Conservation (phyloP, 495 filamentous ascomycete genomes). For the Cairneyella variabilis region DNA sequence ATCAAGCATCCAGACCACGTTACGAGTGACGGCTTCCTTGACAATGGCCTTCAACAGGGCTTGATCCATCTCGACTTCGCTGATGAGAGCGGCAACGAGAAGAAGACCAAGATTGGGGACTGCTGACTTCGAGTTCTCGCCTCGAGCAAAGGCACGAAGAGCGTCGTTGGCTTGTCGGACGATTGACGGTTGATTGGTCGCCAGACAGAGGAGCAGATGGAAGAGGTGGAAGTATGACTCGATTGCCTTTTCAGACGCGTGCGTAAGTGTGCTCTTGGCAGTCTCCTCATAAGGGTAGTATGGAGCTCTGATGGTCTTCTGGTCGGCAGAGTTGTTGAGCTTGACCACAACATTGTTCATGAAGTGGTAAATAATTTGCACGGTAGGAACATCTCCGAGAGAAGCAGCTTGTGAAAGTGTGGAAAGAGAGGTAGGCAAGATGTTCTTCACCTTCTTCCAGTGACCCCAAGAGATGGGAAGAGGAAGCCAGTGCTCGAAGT, state of each 20-base stretch:
- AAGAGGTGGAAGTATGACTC: conserved; percentile 51
- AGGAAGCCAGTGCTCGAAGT: conserved; percentile 42
- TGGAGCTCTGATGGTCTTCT: background rate
- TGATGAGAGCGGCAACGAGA: conserved; percentile 42
- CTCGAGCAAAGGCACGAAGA: conserved; percentile 33
- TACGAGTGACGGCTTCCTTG: conserved; percentile 44
- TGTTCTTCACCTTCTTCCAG: conserved; percentile 34
- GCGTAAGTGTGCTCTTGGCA: conserved; percentile 36
- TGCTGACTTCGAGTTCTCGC: conserved; percentile 34
- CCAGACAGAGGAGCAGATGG: conserved; percentile 45
- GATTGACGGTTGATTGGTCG: conserved; percentile 16
- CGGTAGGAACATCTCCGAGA: conserved; percentile 12
- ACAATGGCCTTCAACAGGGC: conserved; percentile 39
- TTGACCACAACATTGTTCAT: conserved; percentile 50
- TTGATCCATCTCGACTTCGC: conserved; percentile 37
- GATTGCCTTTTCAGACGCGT: conserved; percentile 49
- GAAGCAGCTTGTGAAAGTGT: conserved; percentile 15
- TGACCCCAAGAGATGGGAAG: conserved; percentile 44
- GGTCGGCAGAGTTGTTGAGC: conserved; percentile 33
- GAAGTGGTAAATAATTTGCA: conserved; percentile 42
- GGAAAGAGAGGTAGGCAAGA: conserved; percentile 21
- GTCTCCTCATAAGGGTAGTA: background rate
- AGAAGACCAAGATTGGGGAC: conserved; percentile 48
- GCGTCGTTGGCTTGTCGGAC: conserved; percentile 30
- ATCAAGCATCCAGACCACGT: conserved; percentile 50